phyloP scores from a whole-genome alignment of 2,329 filamentous ascomycete species.

The Microcyclosporella mali region DNA sequence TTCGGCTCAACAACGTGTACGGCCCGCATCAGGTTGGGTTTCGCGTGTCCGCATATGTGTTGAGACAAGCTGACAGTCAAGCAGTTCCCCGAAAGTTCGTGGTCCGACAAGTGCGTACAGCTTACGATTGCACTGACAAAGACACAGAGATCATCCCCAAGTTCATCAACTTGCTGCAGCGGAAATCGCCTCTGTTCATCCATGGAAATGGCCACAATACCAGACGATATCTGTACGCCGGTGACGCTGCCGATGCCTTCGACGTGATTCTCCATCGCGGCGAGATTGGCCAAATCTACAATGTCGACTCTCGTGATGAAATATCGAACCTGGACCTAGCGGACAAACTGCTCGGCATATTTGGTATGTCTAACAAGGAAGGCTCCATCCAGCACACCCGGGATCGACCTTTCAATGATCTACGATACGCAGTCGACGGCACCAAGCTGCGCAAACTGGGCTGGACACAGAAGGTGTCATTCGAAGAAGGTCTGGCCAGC shows the following conservation, averaged over 20 bases:
- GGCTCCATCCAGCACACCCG: slow-evolving; percentile 68
- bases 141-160: slow-evolving; percentile 72
- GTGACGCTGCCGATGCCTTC: slow-evolving; percentile 73
- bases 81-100: slow-evolving; percentile 24
- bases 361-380: slow-evolving; percentile 51
- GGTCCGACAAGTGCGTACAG: background rate
- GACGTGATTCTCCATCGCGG: slow-evolving; percentile 79
- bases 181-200: slow-evolving; percentile 60
- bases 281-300: slow-evolving; percentile 69
- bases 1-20: slow-evolving; percentile 79
- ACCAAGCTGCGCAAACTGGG: slow-evolving; percentile 61
- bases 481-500: slow-evolving; percentile 56
- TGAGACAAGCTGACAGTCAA: slow-evolving; percentile 11
- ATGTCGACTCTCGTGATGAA: slow-evolving; percentile 72
- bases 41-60: background rate
- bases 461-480: slow-evolving; percentile 62
- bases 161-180: slow-evolving; percentile 66
- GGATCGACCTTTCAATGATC: slow-evolving; percentile 73
- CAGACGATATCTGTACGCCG: slow-evolving; percentile 69
- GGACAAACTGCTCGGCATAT: slow-evolving; percentile 56
- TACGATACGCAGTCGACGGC: slow-evolving; percentile 65
- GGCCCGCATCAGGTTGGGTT: slow-evolving; percentile 69
- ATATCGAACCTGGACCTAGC: slow-evolving; percentile 69
- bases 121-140: background rate
- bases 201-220: slow-evolving; percentile 72